Evolutionary conservation across 2,329 filamentous ascomycete genomes (phyloP), one percentile per base, ranked within the genome.

Genomic region (Monilinia fructigena): DNA sequence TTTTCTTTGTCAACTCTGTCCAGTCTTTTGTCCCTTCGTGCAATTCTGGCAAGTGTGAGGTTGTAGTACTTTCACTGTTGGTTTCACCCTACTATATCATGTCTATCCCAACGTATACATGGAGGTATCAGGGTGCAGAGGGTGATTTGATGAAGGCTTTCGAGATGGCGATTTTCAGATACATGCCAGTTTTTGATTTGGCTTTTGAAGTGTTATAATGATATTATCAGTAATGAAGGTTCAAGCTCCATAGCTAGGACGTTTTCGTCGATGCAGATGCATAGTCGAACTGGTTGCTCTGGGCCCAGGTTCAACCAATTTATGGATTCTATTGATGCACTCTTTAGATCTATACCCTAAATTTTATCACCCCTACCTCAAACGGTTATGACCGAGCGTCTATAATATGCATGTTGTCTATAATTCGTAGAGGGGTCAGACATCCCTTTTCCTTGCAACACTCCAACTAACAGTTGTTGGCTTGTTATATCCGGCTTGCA

Each of bases 181-280:
- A 18, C 6, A 45, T 18, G 16, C 18, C 14, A 45, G 42, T 14
- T 45, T 18, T 45, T 20, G 16, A 45, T 20, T 18, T 45, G 42
- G 42, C 42, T 45, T 45, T 45, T 18, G 6, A 6, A 18, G 18
- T 18, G 42, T 16, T 45, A 18, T 4, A 6, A 20, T 45, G 16
- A 45, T 18, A 18, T 20, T 45, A 45, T 18, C 42, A 45, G 86
- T 10, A 12, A 40, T 14, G 2, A 47, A 47, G 45, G 18, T 47
- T 18, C 7, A n/a, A n/a, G 18, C 18, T 7, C 4, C 45, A 7
- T 10, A 20, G 18, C 20, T 47, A 20, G 45, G 7, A 35, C 31
- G 45, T 8, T 7, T 47, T n/a, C 18, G 7, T n/a, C 18, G 7
- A 47, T 47, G 45, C 45, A 47, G 18, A 47, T 47, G 18, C 18